Evolutionary conservation across 176 grass and related monocot species (phyloP).

Genomic region (Carex kokanica): DNA sequence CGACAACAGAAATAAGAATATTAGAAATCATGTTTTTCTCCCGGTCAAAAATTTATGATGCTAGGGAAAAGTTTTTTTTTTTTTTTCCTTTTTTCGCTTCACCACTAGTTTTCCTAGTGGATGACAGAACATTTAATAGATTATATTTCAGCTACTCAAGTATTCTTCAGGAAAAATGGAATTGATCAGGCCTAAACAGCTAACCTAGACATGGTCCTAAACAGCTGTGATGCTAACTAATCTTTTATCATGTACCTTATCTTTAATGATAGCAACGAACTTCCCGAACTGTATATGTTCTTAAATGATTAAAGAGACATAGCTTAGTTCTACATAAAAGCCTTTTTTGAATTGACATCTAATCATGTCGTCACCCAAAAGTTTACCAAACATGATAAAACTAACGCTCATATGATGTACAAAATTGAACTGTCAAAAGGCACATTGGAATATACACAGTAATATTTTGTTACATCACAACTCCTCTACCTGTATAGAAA

Average conservation of each 20-base stretch:
- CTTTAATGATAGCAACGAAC: not conserved
- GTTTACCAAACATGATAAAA: not conserved
- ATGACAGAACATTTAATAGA: not conserved
- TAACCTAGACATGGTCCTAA: not conserved
- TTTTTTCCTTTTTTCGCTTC: too few relatives aligned
- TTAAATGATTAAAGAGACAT: not conserved
- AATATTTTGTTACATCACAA: slow-evolving; percentile 37
- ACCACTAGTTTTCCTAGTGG: too few relatives aligned
- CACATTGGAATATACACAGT: not conserved
- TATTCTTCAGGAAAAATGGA: not conserved
- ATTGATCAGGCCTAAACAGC: not conserved
- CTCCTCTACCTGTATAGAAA: slow-evolving; percentile 85
- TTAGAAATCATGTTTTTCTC: not conserved
- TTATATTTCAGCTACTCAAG: not conserved
- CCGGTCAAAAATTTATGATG: too few relatives aligned
- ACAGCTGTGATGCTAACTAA: not conserved
- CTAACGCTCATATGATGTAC: not conserved
- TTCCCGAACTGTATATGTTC: not conserved
- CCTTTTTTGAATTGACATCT: not conserved
- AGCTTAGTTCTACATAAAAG: too few relatives aligned
- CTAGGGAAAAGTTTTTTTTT: too few relatives aligned
- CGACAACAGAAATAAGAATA: too few relatives aligned
- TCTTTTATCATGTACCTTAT: not conserved
- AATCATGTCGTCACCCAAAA: not conserved
- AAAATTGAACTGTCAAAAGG: not conserved